These are phyloP conservation scores for Globisporangium splendens DNA, from an alignment of 352 stramenopile genomes.

Conservation along the genomic window DNA sequence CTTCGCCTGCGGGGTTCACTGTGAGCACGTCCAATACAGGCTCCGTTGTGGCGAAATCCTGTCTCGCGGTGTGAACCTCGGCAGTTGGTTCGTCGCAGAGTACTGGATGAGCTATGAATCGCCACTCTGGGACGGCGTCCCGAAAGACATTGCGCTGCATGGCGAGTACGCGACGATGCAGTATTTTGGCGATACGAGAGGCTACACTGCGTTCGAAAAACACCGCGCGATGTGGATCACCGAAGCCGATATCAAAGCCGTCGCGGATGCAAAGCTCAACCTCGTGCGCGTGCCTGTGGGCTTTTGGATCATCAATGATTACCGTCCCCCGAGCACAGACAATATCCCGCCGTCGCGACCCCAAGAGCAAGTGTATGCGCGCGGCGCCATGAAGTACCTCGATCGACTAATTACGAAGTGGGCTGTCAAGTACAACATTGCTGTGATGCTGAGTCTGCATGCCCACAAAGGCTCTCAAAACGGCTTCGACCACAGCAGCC, in stretches of 20 bases:
- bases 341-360: neutral
- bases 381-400: constrained; percentile 37
- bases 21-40: constrained; percentile 21
- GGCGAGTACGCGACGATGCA: constrained; percentile 30
- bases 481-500: constrained; percentile 44
- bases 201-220: constrained; percentile 17
- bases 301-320: constrained; percentile 39
- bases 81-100: constrained; percentile 29
- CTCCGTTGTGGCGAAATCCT: constrained; percentile 21
- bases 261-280: constrained; percentile 29
- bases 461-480: constrained; percentile 56
- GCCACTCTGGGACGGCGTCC: constrained; percentile 13
- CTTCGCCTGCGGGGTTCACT: too few species aligned
- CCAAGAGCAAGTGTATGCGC: constrained; percentile 9
- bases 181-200: constrained; percentile 14
- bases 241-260: constrained; percentile 18
- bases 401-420: constrained; percentile 50
- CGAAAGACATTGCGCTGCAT: neutral
- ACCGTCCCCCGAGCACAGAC: neutral
- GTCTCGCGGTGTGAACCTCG: constrained; percentile 25
- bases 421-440: constrained; percentile 46
- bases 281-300: constrained; percentile 41
- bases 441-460: constrained; percentile 56
- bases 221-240: constrained; percentile 29
- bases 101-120: constrained; percentile 22